Percentiles rank a stretch among this genome's conserved stretches.
Evolutionary conservation across 2,329 filamentous ascomycete genomes (phyloP).

Genomic region (Grosmannia clavigera): DNA sequence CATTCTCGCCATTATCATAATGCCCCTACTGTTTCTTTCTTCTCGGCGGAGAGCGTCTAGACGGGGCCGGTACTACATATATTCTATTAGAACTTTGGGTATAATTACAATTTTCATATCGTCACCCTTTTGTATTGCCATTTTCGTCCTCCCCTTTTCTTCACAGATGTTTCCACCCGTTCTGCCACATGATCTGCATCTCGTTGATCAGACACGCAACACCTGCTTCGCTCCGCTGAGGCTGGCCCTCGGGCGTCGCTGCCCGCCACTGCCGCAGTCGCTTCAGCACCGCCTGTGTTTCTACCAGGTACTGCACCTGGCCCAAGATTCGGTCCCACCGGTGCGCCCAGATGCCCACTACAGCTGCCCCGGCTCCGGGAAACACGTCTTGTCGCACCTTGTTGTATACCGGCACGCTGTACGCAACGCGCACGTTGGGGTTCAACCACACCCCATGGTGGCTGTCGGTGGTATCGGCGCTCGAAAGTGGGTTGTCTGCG

Average conservation of each 20-base stretch:
- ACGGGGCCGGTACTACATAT: neutral
- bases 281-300: constrained; percentile 24
- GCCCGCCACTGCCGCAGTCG: constrained; percentile 29
- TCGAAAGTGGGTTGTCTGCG: constrained; percentile 50
- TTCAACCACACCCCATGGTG: constrained; percentile 52
- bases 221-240: constrained; percentile 27
- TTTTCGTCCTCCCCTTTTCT: neutral
- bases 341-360: constrained; percentile 47
- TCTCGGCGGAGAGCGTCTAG: neutral
- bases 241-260: constrained; percentile 19
- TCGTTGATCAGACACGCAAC: constrained; percentile 43
- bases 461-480: constrained; percentile 11
- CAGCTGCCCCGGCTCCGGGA: constrained; percentile 33
- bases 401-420: constrained; percentile 41
- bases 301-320: constrained; percentile 23
- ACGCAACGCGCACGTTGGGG: constrained; percentile 55
- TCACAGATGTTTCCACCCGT: constrained; percentile 45
- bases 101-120: neutral
- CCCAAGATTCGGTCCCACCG: constrained; percentile 34
- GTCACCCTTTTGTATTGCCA: neutral
- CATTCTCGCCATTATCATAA: neutral
- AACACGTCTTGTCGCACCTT: constrained; percentile 31
- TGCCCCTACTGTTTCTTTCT: neutral
- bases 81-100: neutral
- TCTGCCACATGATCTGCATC: constrained; percentile 45